Conservation (phyloP, 257 asterid species). For the Voacanga thouarsii region DNA sequence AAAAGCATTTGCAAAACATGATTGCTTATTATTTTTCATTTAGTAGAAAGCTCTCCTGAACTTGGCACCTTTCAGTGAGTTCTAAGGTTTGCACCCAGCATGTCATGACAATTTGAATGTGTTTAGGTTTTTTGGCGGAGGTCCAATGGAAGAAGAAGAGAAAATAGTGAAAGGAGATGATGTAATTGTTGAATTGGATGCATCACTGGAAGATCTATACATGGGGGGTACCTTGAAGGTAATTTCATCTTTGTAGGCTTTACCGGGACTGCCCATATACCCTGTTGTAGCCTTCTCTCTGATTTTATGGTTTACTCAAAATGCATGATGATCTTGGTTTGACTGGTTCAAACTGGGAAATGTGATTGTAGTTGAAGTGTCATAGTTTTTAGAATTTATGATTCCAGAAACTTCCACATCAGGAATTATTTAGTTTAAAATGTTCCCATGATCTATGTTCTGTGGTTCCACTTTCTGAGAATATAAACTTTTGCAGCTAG, state of each 20-base stretch:
- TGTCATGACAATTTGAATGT: slow-evolving; percentile 22
- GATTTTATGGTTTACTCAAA: neutral
- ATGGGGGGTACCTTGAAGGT: slow-evolving; percentile 97
- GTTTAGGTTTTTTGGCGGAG: slow-evolving; percentile 87
- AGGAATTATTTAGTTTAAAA: neutral
- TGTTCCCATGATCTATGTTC: neutral
- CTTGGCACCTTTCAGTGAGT: neutral
- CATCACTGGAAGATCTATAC: slow-evolving; percentile 89
- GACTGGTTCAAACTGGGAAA: neutral
- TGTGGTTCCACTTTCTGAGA: neutral
- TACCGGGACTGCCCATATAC: neutral
- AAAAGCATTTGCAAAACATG: neutral
- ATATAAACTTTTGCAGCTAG: neutral
- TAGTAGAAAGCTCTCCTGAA: neutral
- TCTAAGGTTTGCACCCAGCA: neutral
- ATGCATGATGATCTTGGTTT: neutral
- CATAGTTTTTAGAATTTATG: neutral
- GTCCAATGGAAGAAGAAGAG: slow-evolving; percentile 92
- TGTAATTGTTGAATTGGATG: slow-evolving; percentile 86
- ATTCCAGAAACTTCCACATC: neutral
- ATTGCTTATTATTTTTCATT: neutral
- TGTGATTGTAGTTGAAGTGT: neutral
- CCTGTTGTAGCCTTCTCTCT: neutral
- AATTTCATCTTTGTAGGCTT: neutral
- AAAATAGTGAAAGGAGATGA: slow-evolving; percentile 88